A percentile compares a stretch with the other conserved stretches of the same genome.
These are phyloP conservation scores for Collybia sp. DNA, from an alignment of 768 basidiomycete species.

Conservation along the genomic window DNA sequence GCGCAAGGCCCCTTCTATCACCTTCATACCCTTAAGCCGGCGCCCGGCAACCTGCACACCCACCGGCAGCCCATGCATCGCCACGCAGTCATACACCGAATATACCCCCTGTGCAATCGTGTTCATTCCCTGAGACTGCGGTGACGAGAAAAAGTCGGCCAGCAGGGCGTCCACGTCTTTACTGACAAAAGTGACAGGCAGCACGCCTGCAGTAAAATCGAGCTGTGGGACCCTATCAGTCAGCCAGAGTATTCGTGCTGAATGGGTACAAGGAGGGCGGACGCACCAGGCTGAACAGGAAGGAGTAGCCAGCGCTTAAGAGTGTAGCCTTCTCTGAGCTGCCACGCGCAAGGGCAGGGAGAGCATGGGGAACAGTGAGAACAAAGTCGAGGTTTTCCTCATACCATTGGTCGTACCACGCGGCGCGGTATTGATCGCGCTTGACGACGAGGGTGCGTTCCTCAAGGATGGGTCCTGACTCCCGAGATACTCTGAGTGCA, in stretches of 20 bases:
- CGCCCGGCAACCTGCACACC: constrained; percentile 53
- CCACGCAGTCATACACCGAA: constrained; percentile 37
- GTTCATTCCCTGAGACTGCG: constrained; percentile 30
- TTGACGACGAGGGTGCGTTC: constrained; percentile 43
- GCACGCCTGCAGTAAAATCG: constrained; percentile 42
- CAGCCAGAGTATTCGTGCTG: constrained; percentile 1
- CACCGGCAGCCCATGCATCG: constrained; percentile 52
- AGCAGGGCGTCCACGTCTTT: constrained; percentile 29
- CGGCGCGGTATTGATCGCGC: constrained; percentile 37
- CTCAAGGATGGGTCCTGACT: constrained; percentile 41
- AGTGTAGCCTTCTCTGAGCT: constrained; percentile 15
- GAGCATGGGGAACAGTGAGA: background rate
- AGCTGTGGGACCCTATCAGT: constrained; percentile 13
- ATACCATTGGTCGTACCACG: constrained; percentile 42
- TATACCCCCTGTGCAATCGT: constrained; percentile 37
- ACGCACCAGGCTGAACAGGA: constrained; percentile 16
- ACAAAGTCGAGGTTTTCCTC: constrained; percentile 26
- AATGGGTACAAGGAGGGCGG: background rate
- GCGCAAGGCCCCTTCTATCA: constrained; percentile 32
- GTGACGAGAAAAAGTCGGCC: constrained; percentile 24
- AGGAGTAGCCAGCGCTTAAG: background rate
- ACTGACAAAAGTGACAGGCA: constrained; percentile 50
- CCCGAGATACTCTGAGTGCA: too few species aligned
- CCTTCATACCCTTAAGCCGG: constrained; percentile 49
- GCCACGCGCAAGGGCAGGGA: background rate